Evolutionary conservation across 495 filamentous ascomycete genomes (phyloP).

Genomic region (Diplogelasinospora grovesii): DNA sequence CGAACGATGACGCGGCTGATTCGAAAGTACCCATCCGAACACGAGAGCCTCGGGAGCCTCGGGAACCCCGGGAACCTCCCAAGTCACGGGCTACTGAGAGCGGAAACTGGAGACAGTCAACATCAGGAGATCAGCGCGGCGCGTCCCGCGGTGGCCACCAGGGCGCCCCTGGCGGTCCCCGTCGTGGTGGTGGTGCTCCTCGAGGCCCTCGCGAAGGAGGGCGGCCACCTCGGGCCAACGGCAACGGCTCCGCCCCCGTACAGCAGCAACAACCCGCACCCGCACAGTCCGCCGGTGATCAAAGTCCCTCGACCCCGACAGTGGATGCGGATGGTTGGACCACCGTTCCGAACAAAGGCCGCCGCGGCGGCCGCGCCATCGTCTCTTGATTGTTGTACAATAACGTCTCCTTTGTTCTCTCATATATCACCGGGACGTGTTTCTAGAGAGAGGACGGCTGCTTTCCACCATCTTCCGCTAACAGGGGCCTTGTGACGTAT

Average conservation of each 20-base stretch:
- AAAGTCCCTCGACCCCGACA: slow-evolving; percentile 23
- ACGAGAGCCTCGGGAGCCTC: slow-evolving; percentile 23
- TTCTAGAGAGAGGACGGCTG: neutral
- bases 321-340: slow-evolving; percentile 73
- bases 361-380: slow-evolving; percentile 31
- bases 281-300: slow-evolving; percentile 21
- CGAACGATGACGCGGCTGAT: slow-evolving; percentile 22
- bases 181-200: slow-evolving; percentile 35
- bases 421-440: neutral
- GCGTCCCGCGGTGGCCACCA: slow-evolving; percentile 33
- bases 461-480: neutral
- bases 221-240: slow-evolving; percentile 40
- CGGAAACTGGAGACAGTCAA: slow-evolving; percentile 47
- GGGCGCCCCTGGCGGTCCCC: slow-evolving; percentile 26
- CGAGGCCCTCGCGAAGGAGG: slow-evolving; percentile 38
- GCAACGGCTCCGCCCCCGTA: slow-evolving; percentile 22
- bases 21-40: slow-evolving; percentile 25
- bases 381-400: slow-evolving; percentile 19
- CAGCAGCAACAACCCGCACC: slow-evolving; percentile 23
- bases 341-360: slow-evolving; percentile 54
- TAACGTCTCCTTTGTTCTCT: slow-evolving; percentile 4
- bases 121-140: slow-evolving; percentile 33
- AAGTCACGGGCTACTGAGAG: slow-evolving; percentile 41
- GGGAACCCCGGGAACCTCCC: slow-evolving; percentile 13
- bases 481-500: slow-evolving; percentile 3